These are phyloP conservation scores for Lindgomyces ingoldianus DNA, from an alignment of 495 filamentous ascomycete genomes.

Conservation along the genomic window DNA sequence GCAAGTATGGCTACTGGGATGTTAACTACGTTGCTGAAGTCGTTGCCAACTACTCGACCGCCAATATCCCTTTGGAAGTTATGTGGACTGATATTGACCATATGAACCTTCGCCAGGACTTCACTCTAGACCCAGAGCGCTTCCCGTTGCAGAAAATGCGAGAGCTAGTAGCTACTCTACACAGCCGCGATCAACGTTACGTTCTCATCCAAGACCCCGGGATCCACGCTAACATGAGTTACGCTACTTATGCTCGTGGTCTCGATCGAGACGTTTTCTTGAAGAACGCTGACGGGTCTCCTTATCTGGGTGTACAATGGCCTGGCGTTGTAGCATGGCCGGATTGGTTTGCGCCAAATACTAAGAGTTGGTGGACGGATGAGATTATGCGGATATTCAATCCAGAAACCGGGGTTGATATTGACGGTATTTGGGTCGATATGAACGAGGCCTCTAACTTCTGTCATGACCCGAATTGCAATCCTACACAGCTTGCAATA, in stretches of 20 bases:
- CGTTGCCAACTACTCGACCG: slow-evolving; percentile 74
- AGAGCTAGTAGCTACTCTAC: slow-evolving; percentile 71
- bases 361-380: slow-evolving; percentile 71
- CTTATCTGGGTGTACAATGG: slow-evolving; percentile 32
- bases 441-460: slow-evolving; percentile 47
- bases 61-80: slow-evolving; percentile 78
- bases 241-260: slow-evolving; percentile 58
- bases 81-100: slow-evolving; percentile 82
- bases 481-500: slow-evolving; percentile 42
- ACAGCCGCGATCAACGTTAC: slow-evolving; percentile 73
- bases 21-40: slow-evolving; percentile 77
- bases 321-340: slow-evolving; percentile 46
- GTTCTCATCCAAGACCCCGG: slow-evolving; percentile 48
- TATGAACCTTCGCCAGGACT: slow-evolving; percentile 51
- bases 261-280: slow-evolving; percentile 48
- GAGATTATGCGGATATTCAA: slow-evolving; percentile 71
- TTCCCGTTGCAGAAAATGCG: slow-evolving; percentile 69
- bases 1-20: slow-evolving; percentile 72
- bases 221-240: slow-evolving; percentile 62
- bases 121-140: slow-evolving; percentile 67
- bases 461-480: slow-evolving; percentile 73
- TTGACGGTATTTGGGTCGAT: slow-evolving; percentile 57
- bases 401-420: slow-evolving; percentile 65
- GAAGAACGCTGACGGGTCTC: slow-evolving; percentile 52
- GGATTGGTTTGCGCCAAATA: slow-evolving; percentile 76